These are phyloP conservation scores for Chlorella variabilis DNA, from an alignment of 163 green algal species.

Conservation along the genomic window DNA sequence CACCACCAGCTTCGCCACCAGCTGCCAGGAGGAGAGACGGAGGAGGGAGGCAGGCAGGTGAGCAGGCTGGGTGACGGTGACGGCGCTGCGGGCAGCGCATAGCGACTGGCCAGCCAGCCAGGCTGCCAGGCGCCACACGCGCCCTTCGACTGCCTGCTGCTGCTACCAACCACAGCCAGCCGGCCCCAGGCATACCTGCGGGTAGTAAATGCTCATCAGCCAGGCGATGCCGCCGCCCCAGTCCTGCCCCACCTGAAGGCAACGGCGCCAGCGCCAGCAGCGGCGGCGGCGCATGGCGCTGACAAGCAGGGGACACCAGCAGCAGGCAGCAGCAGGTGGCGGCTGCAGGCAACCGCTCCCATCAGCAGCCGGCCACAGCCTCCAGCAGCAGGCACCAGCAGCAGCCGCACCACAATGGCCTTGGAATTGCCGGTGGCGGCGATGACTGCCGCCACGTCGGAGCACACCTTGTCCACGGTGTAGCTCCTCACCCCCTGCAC, in stretches of 20 bases:
- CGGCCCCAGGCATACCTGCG: too few relatives aligned
- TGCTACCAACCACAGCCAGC: too few relatives aligned
- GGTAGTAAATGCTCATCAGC: conserved; percentile 37
- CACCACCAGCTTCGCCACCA: conserved; percentile 60
- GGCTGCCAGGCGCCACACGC: too few relatives aligned
- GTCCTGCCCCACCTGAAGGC: conserved; percentile 67
- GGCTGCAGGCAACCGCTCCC: too few relatives aligned
- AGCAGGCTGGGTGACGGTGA: background rate
- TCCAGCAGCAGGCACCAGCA: background rate
- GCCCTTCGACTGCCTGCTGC: too few relatives aligned
- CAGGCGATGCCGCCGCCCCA: conserved; percentile 67
- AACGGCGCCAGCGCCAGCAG: background rate
- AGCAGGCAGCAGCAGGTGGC: background rate
- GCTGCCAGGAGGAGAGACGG: background rate
- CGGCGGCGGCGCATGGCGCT: too few relatives aligned
- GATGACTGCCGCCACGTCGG: conserved; percentile 60
- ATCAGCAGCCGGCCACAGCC: too few relatives aligned
- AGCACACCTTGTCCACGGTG: conserved; percentile 49
- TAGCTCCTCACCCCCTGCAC: conserved; percentile 62
- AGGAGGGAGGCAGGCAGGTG: background rate
- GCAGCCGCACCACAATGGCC: conserved; percentile 54
- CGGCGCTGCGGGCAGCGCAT: too few relatives aligned
- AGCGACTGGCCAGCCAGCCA: too few relatives aligned
- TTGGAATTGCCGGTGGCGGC: conserved; percentile 52
- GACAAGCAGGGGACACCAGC: background rate